phyloP scores from a whole-genome alignment of 257 asterid genomes.

The Leonotis leonurus region DNA sequence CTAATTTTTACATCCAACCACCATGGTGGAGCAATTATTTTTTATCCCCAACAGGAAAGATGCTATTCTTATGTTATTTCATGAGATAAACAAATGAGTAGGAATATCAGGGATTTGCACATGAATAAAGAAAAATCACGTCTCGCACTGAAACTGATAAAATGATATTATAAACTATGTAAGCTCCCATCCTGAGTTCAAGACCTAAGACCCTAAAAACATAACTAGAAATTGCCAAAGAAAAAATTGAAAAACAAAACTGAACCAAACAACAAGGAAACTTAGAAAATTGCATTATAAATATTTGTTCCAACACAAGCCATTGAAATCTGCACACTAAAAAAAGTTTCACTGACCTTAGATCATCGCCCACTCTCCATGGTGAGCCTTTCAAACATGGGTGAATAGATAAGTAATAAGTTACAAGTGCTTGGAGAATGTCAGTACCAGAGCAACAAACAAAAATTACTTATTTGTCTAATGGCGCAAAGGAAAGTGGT shows the following conservation, averaged over 20 bases:
- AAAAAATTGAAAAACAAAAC: constrained; percentile 7
- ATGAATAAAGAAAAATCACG: neutral
- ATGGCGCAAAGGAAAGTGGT: constrained; percentile 28
- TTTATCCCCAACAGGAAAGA: neutral
- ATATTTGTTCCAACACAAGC: constrained; percentile 11
- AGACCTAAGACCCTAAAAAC: neutral
- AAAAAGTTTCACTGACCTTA: constrained; percentile 36
- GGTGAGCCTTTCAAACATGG: constrained; percentile 29
- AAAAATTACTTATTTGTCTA: constrained; percentile 11
- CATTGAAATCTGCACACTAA: constrained; percentile 23
- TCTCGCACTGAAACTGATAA: too few relatives aligned
- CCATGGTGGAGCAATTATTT: neutral
- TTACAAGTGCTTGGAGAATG: constrained; percentile 23
- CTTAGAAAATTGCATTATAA: constrained; percentile 13
- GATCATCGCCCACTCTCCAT: constrained; percentile 25
- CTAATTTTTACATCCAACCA: too few relatives aligned
- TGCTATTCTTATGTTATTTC: neutral
- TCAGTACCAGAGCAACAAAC: constrained; percentile 4
- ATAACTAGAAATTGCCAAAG: constrained; percentile 5
- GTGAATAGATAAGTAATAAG: constrained; percentile 24
- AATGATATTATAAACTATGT: neutral
- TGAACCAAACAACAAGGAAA: constrained; percentile 8
- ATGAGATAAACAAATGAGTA: neutral
- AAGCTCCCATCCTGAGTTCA: neutral
- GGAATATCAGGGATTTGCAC: too few relatives aligned